Percentiles rank a stretch among this genome's conserved stretches.
phyloP scores from a whole-genome alignment of 73 alveolate species.

The Paramecium sexaurelia region DNA sequence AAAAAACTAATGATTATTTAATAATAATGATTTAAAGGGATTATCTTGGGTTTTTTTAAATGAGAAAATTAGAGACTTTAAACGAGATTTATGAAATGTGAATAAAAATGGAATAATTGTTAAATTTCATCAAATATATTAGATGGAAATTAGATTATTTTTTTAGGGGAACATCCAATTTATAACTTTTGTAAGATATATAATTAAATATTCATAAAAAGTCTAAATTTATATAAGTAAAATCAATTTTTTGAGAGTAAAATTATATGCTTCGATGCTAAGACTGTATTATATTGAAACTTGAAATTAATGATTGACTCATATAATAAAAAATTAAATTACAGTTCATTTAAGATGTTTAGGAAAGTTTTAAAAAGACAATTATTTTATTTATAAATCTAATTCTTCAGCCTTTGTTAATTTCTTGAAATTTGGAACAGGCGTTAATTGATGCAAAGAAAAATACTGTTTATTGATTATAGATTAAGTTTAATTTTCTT shows the following conservation, averaged over 20 bases:
- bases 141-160: no score
- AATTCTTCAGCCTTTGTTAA: neutral
- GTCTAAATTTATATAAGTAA: no score
- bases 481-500: neutral
- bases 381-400: neutral
- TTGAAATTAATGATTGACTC: neutral
- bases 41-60: no score
- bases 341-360: neutral
- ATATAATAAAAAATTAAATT: neutral
- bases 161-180: no score
- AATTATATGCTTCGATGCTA: neutral
- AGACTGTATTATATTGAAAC: neutral
- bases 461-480: neutral
- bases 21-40: no score
- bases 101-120: no score
- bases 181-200: no score
- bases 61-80: no score
- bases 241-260: neutral
- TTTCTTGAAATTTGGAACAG: neutral
- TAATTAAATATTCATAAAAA: no score
- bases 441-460: neutral
- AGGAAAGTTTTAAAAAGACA: neutral
- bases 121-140: no score
- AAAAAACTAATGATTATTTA: no score
- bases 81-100: no score